Conservation (phyloP, 305 asterid genomes). For the Striga hermonthica region DNA sequence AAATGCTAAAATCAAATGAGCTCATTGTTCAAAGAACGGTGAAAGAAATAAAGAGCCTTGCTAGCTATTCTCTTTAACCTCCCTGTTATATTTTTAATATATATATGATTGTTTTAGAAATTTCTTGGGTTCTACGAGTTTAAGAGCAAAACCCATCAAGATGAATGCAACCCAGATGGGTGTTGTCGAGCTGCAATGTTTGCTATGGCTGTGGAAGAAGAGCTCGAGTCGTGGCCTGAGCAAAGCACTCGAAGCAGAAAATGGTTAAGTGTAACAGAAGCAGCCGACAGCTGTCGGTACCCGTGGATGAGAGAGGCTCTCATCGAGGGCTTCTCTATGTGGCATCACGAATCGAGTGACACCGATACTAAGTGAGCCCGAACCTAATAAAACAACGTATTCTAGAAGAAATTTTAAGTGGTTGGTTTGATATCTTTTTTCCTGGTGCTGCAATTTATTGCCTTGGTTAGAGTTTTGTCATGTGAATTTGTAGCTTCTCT, state of each 20-base stretch:
- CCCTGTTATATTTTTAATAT: neutral
- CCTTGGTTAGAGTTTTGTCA: too few relatives aligned
- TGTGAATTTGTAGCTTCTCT: too few relatives aligned
- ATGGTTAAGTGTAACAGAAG: conserved; percentile 55
- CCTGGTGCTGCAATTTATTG: too few relatives aligned
- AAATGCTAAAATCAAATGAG: neutral
- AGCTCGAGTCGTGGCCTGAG: conserved; percentile 61
- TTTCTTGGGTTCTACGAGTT: conserved; percentile 52
- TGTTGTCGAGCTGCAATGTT: conserved; percentile 63
- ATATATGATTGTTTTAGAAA: conserved; percentile 33
- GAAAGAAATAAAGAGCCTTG: too few relatives aligned
- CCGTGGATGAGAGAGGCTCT: conserved; percentile 56
- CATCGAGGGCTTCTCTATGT: neutral
- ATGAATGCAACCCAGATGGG: conserved; percentile 59
- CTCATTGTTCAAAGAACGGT: neutral
- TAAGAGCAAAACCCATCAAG: conserved; percentile 65
- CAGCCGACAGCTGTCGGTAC: conserved; percentile 51
- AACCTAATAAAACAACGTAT: too few relatives aligned
- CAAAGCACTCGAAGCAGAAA: conserved; percentile 48
- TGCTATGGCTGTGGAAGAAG: conserved; percentile 57
- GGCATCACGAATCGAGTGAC: neutral
- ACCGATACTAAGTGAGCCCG: too few relatives aligned
- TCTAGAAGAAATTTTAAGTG: too few relatives aligned
- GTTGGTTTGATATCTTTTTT: too few relatives aligned
- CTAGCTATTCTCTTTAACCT: neutral